phyloP scores from a whole-genome alignment of 176 grass and related monocot species.

The Oryza rufipogon region DNA sequence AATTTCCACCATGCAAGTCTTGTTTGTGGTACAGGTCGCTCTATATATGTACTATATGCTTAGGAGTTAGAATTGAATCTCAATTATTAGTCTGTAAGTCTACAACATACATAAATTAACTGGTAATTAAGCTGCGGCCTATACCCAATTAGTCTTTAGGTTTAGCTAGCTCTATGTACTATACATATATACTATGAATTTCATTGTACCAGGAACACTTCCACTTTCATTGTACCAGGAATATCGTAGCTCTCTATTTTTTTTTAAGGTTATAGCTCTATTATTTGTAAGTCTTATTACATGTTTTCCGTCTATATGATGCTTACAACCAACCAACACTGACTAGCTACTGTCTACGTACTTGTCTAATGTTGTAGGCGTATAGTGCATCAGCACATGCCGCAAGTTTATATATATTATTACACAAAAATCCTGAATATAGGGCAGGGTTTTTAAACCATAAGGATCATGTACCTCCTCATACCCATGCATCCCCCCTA shows the following conservation, averaged over 20 bases:
- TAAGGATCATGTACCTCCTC: background rate
- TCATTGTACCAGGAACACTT: background rate
- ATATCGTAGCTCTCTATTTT: background rate
- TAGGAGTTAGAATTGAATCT: background rate
- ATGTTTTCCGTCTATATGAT: background rate
- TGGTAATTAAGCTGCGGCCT: no score
- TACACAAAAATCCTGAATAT: background rate
- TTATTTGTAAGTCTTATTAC: background rate
- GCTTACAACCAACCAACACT: background rate
- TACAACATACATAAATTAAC: no score
- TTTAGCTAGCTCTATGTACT: no score
- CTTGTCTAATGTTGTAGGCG: background rate
- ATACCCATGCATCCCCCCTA: background rate
- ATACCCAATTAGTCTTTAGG: no score
- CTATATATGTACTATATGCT: background rate
- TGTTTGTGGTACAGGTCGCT: background rate
- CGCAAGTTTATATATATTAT: no score
- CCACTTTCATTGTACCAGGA: background rate
- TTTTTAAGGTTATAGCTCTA: background rate
- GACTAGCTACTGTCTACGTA: no score
- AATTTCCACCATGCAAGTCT: background rate
- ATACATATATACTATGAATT: background rate
- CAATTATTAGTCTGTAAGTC: background rate
- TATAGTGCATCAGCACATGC: background rate
- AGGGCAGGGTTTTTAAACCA: background rate